phyloP scores from a whole-genome alignment of 2,329 filamentous ascomycete genomes.

The Blumeriella jaapii region DNA sequence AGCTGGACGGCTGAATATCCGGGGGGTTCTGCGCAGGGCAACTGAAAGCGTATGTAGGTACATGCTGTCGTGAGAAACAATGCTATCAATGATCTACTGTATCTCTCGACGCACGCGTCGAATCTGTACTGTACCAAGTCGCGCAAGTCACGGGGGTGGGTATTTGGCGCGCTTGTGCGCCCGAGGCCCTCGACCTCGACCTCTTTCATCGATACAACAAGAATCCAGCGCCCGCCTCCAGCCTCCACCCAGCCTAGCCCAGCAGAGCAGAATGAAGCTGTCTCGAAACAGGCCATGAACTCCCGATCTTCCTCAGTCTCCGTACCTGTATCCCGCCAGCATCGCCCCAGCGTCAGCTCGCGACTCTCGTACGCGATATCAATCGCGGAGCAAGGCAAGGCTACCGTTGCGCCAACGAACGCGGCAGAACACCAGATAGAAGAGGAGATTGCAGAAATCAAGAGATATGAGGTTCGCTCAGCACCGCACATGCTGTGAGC shows the following conservation, averaged over 20 bases:
- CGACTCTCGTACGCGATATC: conserved; percentile 59
- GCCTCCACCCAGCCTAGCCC: background rate
- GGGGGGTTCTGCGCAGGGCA: no score
- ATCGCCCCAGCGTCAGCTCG: conserved; percentile 20
- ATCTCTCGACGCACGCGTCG: no score
- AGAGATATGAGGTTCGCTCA: conserved; percentile 68
- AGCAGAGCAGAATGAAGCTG: conserved; percentile 11
- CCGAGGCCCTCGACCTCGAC: no score
- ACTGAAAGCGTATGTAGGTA: no score
- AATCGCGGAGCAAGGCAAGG: conserved; percentile 50
- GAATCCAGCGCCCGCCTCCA: background rate
- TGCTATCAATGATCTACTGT: no score
- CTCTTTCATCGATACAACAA: no score
- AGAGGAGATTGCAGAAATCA: conserved; percentile 95
- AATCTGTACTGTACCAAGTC: no score
- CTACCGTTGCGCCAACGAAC: conserved; percentile 36
- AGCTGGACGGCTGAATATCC: no score
- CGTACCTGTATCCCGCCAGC: conserved; percentile 18
- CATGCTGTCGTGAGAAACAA: no score
- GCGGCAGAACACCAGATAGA: conserved; percentile 66
- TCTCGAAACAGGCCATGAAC: conserved; percentile 25
- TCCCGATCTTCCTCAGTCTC: conserved; percentile 26
- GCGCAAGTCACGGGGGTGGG: no score
- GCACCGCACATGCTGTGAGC: conserved; percentile 1
- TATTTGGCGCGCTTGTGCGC: no score